Evolutionary conservation across 257 asterid species (phyloP).

Genomic region (Solanum habrochaites): DNA sequence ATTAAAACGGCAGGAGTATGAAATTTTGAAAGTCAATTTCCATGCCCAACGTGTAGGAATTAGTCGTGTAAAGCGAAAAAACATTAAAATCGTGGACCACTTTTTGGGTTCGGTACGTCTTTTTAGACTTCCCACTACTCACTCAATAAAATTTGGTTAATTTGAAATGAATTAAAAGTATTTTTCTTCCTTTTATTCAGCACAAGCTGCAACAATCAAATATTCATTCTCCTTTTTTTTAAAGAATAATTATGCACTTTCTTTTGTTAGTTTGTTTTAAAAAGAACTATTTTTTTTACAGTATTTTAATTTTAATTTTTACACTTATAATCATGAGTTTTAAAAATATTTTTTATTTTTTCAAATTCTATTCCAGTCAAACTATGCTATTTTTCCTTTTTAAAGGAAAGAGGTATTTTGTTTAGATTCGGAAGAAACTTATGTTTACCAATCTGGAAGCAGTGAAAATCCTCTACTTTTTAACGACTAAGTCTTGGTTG

Average conservation of each 20-base stretch:
- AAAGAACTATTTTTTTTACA: no score
- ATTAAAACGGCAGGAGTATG: not conserved
- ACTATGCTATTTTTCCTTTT: not conserved
- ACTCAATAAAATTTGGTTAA: no score
- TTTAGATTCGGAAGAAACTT: not conserved
- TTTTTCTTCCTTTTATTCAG: not conserved
- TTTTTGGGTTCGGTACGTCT: not conserved
- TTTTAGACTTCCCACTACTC: not conserved
- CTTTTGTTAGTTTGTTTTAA: not conserved
- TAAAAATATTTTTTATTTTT: no score
- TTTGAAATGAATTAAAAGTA: not conserved
- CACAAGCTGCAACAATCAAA: not conserved
- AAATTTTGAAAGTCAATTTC: constrained; percentile 21
- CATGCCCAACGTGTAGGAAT: constrained; percentile 1
- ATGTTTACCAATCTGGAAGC: not conserved
- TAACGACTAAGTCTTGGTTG: not conserved
- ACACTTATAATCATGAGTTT: no score
- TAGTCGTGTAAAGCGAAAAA: not conserved
- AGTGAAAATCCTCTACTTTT: not conserved
- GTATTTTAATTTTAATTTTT: no score
- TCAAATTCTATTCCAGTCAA: not conserved
- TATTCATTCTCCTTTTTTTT: not conserved
- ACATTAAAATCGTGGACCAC: constrained; percentile 6
- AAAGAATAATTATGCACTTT: accelerated
- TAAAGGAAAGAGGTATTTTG: not conserved